Evolutionary conservation across 805 yeast species (phyloP), one percentile per base, ranked within the genome.

Genomic region (Starmerella bacillaris): DNA sequence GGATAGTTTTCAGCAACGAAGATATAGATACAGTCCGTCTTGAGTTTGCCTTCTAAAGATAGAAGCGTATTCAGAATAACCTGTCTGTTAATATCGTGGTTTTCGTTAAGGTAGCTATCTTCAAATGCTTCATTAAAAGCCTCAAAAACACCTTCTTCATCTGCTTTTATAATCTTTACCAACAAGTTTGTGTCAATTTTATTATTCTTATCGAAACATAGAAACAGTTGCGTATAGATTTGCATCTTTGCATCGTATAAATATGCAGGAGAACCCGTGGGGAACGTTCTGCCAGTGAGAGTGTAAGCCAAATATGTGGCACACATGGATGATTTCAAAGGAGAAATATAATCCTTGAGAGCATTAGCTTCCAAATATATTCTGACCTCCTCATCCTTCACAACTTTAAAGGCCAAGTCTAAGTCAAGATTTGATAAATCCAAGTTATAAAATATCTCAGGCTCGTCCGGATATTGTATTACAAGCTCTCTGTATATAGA

Each of bases 61-160:
- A 79, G 51, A 16, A 86, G 54, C 3, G 79, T 68, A 40, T 80
- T 86, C 16, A 80, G 57, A 11, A 86, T 67, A 45, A 74, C 75
- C 51, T 86, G 96, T 15, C 96, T 61, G 41, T 63, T 76, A 4
- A 78, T 40, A 2, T 49, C 48, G 3, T 56, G 50, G 20, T 59
- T 65, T 16, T 72, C 82, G 51, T 83, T 80, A 37, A 86, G 53
- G 28, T 68, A 60, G 0, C 77, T 57, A 51, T 82, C 92, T 50
- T 86, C 95, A 49, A 86, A 74, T 6, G 78, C 76, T 51, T 78
- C 92, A 52, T 82, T 76, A 38, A 89, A 53, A 14, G 78, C 67
- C 0, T 74, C 60, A 24, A 84, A 63, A 56, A 74, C 67, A 26
- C 66, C 67, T n/a, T 24, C 30, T 17, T 44, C 38, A 31, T 48